Conservation (phyloP, 2,329 filamentous ascomycete genomes). For the Pseudogymnoascus sp. region DNA sequence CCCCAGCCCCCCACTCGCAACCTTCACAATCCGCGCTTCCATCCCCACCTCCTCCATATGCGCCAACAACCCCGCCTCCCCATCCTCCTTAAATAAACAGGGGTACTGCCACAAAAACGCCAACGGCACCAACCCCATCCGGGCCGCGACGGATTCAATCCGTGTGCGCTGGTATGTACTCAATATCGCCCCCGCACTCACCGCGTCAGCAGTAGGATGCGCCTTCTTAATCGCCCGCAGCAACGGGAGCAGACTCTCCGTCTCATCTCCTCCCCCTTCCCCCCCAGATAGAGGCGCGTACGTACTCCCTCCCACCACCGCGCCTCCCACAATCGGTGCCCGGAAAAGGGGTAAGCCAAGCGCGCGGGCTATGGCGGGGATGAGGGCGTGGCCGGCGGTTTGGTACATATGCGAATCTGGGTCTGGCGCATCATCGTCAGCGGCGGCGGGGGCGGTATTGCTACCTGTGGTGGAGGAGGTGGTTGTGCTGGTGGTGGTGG, state of each 20-base stretch:
- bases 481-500: constrained; percentile 3
- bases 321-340: constrained; percentile 63
- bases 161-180: constrained; percentile 93
- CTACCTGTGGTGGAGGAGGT: not conserved
- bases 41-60: constrained; percentile 76
- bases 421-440: constrained; percentile 48
- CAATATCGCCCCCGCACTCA: constrained; percentile 86
- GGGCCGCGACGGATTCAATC: constrained; percentile 84
- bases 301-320: constrained; percentile 63
- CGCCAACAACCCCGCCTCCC: constrained; percentile 50
- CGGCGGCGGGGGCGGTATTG: constrained; percentile 20
- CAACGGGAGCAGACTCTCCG: constrained; percentile 75
- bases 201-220: constrained; percentile 76
- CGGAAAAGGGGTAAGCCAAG: constrained; percentile 80
- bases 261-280: constrained; percentile 57
- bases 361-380: constrained; percentile 75
- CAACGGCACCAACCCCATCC: constrained; percentile 74
- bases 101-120: constrained; percentile 93
- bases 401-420: constrained; percentile 99
- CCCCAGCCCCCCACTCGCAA: constrained; percentile 83
- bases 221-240: constrained; percentile 56
- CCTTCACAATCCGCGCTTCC: constrained; percentile 89
- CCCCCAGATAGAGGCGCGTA: constrained; percentile 45
- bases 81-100: constrained; percentile 54
- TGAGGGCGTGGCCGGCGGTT: constrained; percentile 82